A percentile compares a stretch with the other conserved stretches of the same genome.
Conservation (phyloP, 306 rosid species). For the Albizia julibrissin region DNA sequence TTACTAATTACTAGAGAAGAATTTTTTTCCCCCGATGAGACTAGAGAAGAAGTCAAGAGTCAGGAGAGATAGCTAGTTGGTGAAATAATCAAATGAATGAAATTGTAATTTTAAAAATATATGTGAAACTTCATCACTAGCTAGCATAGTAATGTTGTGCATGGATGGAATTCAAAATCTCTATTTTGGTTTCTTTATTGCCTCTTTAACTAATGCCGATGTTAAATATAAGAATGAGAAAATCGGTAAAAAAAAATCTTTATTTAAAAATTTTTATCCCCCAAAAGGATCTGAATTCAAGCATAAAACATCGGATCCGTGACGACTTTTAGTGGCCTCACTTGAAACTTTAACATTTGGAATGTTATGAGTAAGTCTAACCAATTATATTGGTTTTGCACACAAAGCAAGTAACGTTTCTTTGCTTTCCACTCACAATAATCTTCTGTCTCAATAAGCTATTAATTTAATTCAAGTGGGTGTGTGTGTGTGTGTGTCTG, state of each 20-base stretch:
- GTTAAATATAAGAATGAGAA: too few relatives aligned
- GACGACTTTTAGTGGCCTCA: constrained; percentile 17
- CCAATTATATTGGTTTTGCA: neutral
- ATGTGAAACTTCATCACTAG: too few relatives aligned
- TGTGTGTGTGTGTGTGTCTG: neutral
- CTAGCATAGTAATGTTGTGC: too few relatives aligned
- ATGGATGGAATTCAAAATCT: too few relatives aligned
- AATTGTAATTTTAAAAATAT: too few relatives aligned
- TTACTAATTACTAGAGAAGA: neutral
- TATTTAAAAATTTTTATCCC: too few relatives aligned
- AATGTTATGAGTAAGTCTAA: constrained; percentile 17
- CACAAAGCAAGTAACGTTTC: constrained; percentile 12
- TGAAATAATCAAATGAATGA: neutral
- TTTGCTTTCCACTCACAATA: constrained; percentile 24
- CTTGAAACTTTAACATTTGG: constrained; percentile 36
- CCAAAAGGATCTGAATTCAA: neutral
- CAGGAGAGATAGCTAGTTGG: neutral
- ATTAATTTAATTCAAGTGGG: neutral
- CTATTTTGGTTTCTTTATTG: too few relatives aligned
- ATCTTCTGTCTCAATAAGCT: neutral
- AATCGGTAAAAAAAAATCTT: too few relatives aligned
- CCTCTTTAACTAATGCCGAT: too few relatives aligned
- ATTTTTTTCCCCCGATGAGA: too few relatives aligned
- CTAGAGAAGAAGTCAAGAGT: neutral
- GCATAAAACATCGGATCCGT: neutral